Conservation (phyloP, 306 rosid species). For the Lathyrus oleraceus region DNA sequence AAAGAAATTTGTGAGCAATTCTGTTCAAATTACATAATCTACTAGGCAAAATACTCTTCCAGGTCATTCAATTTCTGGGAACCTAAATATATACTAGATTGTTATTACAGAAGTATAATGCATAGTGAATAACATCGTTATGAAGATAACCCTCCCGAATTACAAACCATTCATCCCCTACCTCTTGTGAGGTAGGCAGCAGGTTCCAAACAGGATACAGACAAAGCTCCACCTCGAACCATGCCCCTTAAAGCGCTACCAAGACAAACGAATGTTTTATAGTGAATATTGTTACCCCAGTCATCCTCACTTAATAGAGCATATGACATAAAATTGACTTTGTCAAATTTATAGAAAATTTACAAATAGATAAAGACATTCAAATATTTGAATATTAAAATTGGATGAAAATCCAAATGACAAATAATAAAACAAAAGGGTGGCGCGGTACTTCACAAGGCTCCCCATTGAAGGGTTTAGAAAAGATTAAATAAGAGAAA, state of each 20-base stretch:
- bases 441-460: not conserved
- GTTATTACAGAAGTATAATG: constrained; percentile 36
- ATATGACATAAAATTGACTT: constrained; percentile 34
- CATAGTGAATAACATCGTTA: constrained; percentile 35
- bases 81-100: constrained; percentile 39
- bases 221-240: constrained; percentile 75
- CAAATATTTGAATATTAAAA: constrained; percentile 7
- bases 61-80: constrained; percentile 26
- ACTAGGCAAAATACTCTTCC: constrained; percentile 25
- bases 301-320: constrained; percentile 43
- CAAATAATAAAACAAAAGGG: constrained; percentile 22
- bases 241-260: constrained; percentile 73
- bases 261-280: constrained; percentile 71
- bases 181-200: constrained; percentile 93
- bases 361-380: constrained; percentile 4
- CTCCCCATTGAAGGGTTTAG: constrained; percentile 10
- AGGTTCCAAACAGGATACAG: constrained; percentile 69
- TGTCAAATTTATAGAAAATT: constrained; percentile 29
- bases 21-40: constrained; percentile 4
- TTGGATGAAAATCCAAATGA: not conserved
- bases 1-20: constrained; percentile 21
- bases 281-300: constrained; percentile 60
- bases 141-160: constrained; percentile 57
- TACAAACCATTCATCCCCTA: constrained; percentile 61
- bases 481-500: constrained; percentile 13